Conservation (phyloP, 345 rosid genomes). For the Clausena lansium region DNA sequence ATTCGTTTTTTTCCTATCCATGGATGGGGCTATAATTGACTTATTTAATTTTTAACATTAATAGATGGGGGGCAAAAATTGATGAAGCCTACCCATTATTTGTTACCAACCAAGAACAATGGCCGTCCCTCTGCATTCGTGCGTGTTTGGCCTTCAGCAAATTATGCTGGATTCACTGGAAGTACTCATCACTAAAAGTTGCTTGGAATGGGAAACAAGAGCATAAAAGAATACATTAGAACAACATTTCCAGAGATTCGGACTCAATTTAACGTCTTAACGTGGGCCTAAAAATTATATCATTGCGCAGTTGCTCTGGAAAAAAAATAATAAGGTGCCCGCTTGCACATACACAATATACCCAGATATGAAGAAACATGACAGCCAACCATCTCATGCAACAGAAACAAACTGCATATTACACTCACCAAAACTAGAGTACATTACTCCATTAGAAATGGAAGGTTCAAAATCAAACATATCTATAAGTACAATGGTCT, state of each 20-base stretch:
- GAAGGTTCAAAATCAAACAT: slow-evolving; percentile 2
- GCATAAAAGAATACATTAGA: too few species aligned
- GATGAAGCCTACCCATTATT: too few species aligned
- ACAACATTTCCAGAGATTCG: too few species aligned
- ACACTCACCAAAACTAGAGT: slow-evolving; percentile 11
- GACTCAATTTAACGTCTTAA: not conserved
- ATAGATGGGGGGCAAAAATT: too few species aligned
- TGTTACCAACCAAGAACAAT: not conserved
- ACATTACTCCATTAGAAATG: not conserved
- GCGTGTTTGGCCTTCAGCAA: not conserved
- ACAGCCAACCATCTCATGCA: not conserved
- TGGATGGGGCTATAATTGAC: too few species aligned
- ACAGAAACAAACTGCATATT: not conserved
- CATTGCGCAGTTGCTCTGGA: not conserved
- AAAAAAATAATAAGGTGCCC: too few species aligned
- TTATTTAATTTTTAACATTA: too few species aligned
- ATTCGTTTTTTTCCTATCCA: too few species aligned
- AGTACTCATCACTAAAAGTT: not conserved
- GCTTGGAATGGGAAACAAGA: too few species aligned
- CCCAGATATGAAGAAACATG: not conserved
- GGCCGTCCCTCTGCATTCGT: not conserved
- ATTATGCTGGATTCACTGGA: not conserved
- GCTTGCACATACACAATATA: not conserved
- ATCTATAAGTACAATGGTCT: not conserved
- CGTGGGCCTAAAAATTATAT: not conserved